Conservation (phyloP, 768 basidiomycete genomes). For the Lentinula edodes region DNA sequence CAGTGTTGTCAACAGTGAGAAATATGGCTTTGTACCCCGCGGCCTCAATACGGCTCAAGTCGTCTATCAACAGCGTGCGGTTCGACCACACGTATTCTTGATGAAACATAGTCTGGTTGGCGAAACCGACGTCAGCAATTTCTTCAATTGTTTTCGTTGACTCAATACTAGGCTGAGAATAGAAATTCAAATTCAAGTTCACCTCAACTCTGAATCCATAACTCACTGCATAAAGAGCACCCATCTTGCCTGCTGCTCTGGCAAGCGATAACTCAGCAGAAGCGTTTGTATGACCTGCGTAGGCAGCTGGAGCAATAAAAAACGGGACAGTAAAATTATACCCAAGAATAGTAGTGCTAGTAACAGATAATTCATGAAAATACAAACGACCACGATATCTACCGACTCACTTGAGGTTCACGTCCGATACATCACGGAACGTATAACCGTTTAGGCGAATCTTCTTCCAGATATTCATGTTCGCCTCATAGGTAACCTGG, state of each 20-base stretch:
- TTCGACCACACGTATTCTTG: constrained; percentile 18
- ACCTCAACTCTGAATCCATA: too few relatives aligned
- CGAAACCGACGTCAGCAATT: constrained; percentile 17
- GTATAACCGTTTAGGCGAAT: constrained; percentile 16
- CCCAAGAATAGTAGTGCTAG: constrained; percentile 21
- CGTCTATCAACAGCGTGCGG: constrained; percentile 13
- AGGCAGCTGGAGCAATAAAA: constrained; percentile 39
- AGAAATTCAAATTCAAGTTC: background rate
- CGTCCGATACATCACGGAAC: constrained; percentile 18
- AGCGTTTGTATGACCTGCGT: constrained; percentile 33
- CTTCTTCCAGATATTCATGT: constrained; percentile 18
- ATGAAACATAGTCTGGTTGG: constrained; percentile 21
- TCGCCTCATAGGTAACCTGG: constrained; percentile 21
- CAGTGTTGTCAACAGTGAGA: constrained; percentile 29
- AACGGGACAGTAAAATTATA: constrained; percentile 29
- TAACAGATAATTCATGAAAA: too few relatives aligned
- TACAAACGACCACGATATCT: too few relatives aligned
- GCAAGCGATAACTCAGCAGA: constrained; percentile 40
- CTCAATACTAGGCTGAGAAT: constrained; percentile 19
- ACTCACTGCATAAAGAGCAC: constrained; percentile 32
- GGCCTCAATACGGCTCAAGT: constrained; percentile 19
- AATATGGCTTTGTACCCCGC: constrained; percentile 26
- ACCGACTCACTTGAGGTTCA: constrained; percentile 15
- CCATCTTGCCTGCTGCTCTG: constrained; percentile 32
- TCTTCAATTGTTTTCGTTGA: constrained; percentile 20